phyloP scores from a whole-genome alignment of 352 stramenopile species.

The Phytophthora litchii region DNA sequence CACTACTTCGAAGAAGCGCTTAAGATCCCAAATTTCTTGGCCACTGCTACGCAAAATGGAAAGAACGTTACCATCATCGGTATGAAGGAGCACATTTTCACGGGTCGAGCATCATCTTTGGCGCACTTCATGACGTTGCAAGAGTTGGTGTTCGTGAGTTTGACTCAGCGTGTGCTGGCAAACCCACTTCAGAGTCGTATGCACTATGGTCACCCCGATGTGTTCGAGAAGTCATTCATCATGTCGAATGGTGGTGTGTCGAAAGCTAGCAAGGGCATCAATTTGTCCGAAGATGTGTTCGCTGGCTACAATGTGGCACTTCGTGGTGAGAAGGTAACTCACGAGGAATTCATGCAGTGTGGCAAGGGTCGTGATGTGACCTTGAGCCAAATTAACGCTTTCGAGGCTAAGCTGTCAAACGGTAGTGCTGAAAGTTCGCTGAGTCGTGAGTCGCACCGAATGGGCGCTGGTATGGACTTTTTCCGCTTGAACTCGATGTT shows the following conservation, averaged over 20 bases:
- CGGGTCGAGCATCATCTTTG: constrained; percentile 79
- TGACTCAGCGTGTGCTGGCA: constrained; percentile 84
- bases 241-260: constrained; percentile 88
- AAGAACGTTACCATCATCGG: constrained; percentile 84
- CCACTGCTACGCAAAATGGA: constrained; percentile 68
- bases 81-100: constrained; percentile 92
- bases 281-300: constrained; percentile 91
- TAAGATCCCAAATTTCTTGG: constrained; percentile 90
- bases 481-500: constrained; percentile 92
- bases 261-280: constrained; percentile 89
- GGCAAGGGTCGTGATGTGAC: constrained; percentile 89
- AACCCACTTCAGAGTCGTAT: constrained; percentile 77
- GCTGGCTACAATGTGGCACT: constrained; percentile 85
- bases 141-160: constrained; percentile 88
- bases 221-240: constrained; percentile 89
- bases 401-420: constrained; percentile 88
- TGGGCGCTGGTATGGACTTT: constrained; percentile 87
- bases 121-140: constrained; percentile 90
- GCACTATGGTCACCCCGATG: constrained; percentile 90
- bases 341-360: constrained; percentile 90
- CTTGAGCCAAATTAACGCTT: constrained; percentile 87
- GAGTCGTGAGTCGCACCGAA: constrained; percentile 81
- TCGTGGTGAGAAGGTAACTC: constrained; percentile 77
- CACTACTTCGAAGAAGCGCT: constrained; percentile 90
- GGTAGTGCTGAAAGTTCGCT: constrained; percentile 82